These are phyloP conservation scores for Xylariaceae sp. DNA, from an alignment of 2,329 filamentous ascomycete species.

Conservation along the genomic window DNA sequence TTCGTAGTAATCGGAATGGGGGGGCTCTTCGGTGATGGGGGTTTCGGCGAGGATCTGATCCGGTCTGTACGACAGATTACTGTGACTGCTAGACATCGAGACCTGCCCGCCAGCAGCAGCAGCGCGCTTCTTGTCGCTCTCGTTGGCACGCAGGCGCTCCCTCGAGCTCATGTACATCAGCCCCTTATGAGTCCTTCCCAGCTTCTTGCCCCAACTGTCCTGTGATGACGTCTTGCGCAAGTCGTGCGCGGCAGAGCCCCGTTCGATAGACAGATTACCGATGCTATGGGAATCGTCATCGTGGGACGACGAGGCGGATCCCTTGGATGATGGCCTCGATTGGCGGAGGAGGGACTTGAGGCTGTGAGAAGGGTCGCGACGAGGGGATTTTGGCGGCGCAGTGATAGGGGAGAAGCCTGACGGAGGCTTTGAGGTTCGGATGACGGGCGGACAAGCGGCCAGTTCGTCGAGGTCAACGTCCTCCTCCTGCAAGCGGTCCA, in stretches of 20 bases:
- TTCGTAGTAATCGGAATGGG: conserved; percentile 19
- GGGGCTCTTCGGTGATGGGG: conserved; percentile 53
- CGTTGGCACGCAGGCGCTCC: conserved; percentile 60
- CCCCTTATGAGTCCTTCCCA: conserved; percentile 50
- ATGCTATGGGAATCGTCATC: conserved; percentile 60
- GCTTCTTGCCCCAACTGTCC: conserved; percentile 61
- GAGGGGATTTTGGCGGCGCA: conserved; percentile 54
- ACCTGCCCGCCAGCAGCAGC: conserved; percentile 41
- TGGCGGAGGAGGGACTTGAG: conserved; percentile 58
- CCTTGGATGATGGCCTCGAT: conserved; percentile 57
- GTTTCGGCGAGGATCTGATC: conserved; percentile 52
- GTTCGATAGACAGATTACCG: conserved; percentile 61
- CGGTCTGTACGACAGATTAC: conserved; percentile 36
- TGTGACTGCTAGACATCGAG: conserved; percentile 39
- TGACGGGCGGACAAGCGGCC: conserved; percentile 63
- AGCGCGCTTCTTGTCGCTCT: conserved; percentile 57
- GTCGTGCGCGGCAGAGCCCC: conserved; percentile 46
- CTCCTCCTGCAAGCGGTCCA: conserved; percentile 47
- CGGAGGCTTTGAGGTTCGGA: conserved; percentile 77
- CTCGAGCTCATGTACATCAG: conserved; percentile 72
- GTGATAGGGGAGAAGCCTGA: conserved; percentile 70
- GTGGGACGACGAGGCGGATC: conserved; percentile 50
- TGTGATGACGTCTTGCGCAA: conserved; percentile 51
- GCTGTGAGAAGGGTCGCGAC: conserved; percentile 46
- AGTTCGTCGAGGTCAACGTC: conserved; percentile 51